Conservation (phyloP, 129 eudicot species). For the Flaveria robusta region DNA sequence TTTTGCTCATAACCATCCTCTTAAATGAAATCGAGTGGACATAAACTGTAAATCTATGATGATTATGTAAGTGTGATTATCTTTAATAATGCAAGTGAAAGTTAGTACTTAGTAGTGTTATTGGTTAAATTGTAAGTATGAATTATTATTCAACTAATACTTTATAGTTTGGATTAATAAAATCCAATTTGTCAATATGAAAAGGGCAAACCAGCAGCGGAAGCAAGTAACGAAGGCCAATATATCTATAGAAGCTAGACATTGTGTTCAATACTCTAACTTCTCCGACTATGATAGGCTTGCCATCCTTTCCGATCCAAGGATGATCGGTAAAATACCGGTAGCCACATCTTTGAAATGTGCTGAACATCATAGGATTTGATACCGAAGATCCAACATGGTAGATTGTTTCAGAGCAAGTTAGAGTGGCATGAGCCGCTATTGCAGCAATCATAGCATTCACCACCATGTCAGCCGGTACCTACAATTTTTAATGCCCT, state of each 20-base stretch:
- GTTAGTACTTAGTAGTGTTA: too few relatives aligned
- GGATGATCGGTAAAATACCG: slow-evolving; percentile 19
- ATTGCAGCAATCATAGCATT: slow-evolving; percentile 24
- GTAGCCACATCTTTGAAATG: not conserved
- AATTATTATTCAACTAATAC: too few relatives aligned
- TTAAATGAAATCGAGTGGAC: too few relatives aligned
- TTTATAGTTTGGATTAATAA: too few relatives aligned
- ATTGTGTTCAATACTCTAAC: slow-evolving; percentile 50
- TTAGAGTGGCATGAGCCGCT: slow-evolving; percentile 11
- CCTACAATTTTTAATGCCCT: not conserved
- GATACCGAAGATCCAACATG: slow-evolving; percentile 28
- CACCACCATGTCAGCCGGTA: slow-evolving; percentile 27
- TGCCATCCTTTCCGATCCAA: slow-evolving; percentile 9
- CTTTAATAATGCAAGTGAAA: too few relatives aligned
- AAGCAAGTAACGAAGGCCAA: slow-evolving; percentile 63
- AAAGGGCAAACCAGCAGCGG: slow-evolving; percentile 60
- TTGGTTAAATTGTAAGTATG: too few relatives aligned
- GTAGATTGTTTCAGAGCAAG: slow-evolving; percentile 8
- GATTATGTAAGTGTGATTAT: too few relatives aligned
- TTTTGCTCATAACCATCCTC: too few relatives aligned
- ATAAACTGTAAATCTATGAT: too few relatives aligned
- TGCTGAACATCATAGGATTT: slow-evolving; percentile 20
- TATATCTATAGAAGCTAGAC: slow-evolving; percentile 67
- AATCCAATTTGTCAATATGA: not conserved
- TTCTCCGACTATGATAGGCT: slow-evolving; percentile 37